Base-by-base conservation (phyloP, 2,329 filamentous ascomycete species). In the Rhinocladiella similis region DNA sequence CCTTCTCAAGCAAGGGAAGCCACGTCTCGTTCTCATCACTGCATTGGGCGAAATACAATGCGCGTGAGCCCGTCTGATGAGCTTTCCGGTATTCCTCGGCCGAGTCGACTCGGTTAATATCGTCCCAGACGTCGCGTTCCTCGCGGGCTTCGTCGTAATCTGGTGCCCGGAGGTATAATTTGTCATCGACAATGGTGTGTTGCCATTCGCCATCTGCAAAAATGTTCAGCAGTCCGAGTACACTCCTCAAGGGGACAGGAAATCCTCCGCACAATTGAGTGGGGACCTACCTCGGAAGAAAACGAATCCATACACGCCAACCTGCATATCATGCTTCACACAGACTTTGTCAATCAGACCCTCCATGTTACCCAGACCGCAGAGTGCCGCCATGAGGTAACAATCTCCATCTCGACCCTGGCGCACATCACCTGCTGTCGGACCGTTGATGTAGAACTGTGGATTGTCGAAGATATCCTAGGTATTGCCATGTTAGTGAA, bases 161-260 rank as follows among this genome's bases (percentile, higher is more conserved):
- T 3, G 90, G 88, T 1, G 89, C 90, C 57, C 87, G 89, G 16
- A 96, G 81, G 69, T 90, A 95, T 2, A 96, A 80, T 73, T 95
- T 95, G 72, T 96, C 91, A 68, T 96, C 91, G 57, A 96, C 85
- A 60, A 96, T 92, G 56, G 89, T 91, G 65, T 91, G 91, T 54
- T 93, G 89, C 91, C 91, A 96, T 72, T 94, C 90, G 51, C 91
- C 91, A 64, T 93, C 90, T 83, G 62, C 5, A 33, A 12, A 33
- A 33, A 9, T 4, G 29, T 4, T 33, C 29, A 33, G 29, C 29
- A 7, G 10, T 33, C 10, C 29, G 6, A 33, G 29, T 9, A 33
- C 3, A 33, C 29, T 33, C 6, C 29, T 5, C 10, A 12, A 14
- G 14, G n/a, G 43, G 7, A 27, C 12, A 3, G 38, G 12, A 18